These are phyloP conservation scores for Claviceps africana DNA, from an alignment of 2,329 filamentous ascomycete species.

Conservation along the genomic window DNA sequence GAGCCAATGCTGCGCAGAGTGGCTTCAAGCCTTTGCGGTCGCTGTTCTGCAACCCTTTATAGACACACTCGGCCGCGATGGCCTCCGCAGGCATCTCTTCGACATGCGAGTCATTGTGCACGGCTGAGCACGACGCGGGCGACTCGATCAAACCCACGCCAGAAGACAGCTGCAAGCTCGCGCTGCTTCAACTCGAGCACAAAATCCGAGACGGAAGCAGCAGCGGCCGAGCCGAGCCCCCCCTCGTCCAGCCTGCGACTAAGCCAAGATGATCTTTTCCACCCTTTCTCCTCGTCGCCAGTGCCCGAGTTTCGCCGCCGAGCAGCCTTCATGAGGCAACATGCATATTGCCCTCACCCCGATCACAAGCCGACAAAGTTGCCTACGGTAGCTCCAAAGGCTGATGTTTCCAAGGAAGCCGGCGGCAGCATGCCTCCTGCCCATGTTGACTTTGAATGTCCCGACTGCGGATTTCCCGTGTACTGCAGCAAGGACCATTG, in stretches of 20 bases:
- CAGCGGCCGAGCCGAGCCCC: conserved; percentile 10
- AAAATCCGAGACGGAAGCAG: conserved; percentile 14
- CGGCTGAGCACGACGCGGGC: conserved; percentile 8
- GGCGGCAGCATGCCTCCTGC: conserved; percentile 51
- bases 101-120: conserved; percentile 13
- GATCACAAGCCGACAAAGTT: conserved; percentile 65
- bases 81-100: conserved; percentile 14
- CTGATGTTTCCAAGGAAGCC: conserved; percentile 43
- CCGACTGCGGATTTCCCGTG: conserved; percentile 86
- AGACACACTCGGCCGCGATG: conserved; percentile 15
- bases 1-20: conserved; percentile 27
- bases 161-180: conserved; percentile 4
- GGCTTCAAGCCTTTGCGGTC: conserved; percentile 25
- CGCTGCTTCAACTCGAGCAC: conserved; percentile 20
- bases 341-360: conserved; percentile 87
- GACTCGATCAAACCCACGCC: conserved; percentile 8
- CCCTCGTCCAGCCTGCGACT: conserved; percentile 27
- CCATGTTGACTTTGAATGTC: conserved; percentile 87
- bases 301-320: conserved; percentile 76
- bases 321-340: conserved; percentile 81
- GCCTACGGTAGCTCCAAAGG: conserved; percentile 49
- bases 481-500: conserved; percentile 93
- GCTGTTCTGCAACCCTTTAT: conserved; percentile 23
- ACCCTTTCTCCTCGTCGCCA: conserved; percentile 79
- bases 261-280: conserved; percentile 73